Evolutionary conservation across 345 rosid species (phyloP), one percentile per base, ranked within the genome.

Genomic region (Gynandropsis gynandra): DNA sequence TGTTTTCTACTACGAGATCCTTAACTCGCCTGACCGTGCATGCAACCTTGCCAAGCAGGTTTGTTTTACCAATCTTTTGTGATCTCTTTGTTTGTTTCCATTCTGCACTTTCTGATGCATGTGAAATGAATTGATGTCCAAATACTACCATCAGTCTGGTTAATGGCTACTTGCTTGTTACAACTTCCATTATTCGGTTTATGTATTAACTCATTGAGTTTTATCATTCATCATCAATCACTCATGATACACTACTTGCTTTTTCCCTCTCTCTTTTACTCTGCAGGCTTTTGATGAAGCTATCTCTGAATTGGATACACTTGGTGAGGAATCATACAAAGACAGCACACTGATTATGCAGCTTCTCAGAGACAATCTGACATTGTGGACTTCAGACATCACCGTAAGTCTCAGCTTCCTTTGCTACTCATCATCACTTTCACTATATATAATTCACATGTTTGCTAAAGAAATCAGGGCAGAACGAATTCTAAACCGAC

Each of bases 1-100:
- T 7, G 94, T 84, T 29, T 84, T 84, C 72, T 84, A 81, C 61
- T 84, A 84, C 66, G 94, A 84, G 75, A 84, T 84, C 52, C 88
- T 84, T 14, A 84, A 79, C 76, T 84, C 94, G 33, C 89, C 94
- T 19, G 94, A 84, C 59, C 83, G 94, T 20, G 94, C 94, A 8
- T 84, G 94, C 72, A 79, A 64, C 65, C 94, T 84, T 27, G 94
- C 89, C 6, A 84, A 84, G 65, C 86, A 77, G 89, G 94, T 84
- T 24, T 24, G 29, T 24, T 24, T 24, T 5, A 24, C 29, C 29
- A 5, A n/a, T 24, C 2, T 24, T 2, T 5, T 24, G 29, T 2
- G 5, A 5, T 24, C 2, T 24, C 2, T 24, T 24, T 24, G 29
- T 5, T 24, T 24, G 29, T 24, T 24, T 2, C 29, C 29, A 24